Conservation (phyloP, 306 rosid genomes). For the Glycyrrhiza uralensis region DNA sequence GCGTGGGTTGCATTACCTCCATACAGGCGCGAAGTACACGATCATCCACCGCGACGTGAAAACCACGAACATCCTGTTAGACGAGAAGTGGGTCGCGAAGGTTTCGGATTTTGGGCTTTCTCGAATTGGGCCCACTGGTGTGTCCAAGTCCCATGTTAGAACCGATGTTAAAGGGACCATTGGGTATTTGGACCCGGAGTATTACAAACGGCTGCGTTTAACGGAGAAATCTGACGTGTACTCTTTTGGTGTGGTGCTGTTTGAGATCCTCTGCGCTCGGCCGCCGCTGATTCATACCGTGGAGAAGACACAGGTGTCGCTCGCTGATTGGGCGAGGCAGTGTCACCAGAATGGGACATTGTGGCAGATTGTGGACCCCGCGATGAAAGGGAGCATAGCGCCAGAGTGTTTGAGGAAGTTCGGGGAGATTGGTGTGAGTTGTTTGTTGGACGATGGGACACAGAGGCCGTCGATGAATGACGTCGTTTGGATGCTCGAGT, state of each 20-base stretch:
- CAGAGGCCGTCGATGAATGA: constrained; percentile 65
- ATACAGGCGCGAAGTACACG: constrained; percentile 32
- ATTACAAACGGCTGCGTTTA: constrained; percentile 34
- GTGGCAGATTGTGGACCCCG: constrained; percentile 42
- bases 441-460: constrained; percentile 48
- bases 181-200: constrained; percentile 49
- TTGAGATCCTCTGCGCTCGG: constrained; percentile 48
- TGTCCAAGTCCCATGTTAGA: constrained; percentile 31
- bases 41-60: constrained; percentile 71
- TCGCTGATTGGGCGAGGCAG: constrained; percentile 46
- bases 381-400: constrained; percentile 28
- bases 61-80: constrained; percentile 49
- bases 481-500: constrained; percentile 50
- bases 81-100: constrained; percentile 46
- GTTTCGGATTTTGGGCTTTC: constrained; percentile 61
- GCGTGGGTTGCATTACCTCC: constrained; percentile 54
- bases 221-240: constrained; percentile 65
- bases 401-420: constrained; percentile 37
- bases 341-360: constrained; percentile 27
- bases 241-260: constrained; percentile 57
- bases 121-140: constrained; percentile 36
- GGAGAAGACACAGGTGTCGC: constrained; percentile 32
- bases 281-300: constrained; percentile 28
- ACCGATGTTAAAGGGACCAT: constrained; percentile 37
- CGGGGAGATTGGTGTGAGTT: constrained; percentile 37